Conservation (phyloP, 108 stramenopile species). For the Discostella stelligeroides region DNA sequence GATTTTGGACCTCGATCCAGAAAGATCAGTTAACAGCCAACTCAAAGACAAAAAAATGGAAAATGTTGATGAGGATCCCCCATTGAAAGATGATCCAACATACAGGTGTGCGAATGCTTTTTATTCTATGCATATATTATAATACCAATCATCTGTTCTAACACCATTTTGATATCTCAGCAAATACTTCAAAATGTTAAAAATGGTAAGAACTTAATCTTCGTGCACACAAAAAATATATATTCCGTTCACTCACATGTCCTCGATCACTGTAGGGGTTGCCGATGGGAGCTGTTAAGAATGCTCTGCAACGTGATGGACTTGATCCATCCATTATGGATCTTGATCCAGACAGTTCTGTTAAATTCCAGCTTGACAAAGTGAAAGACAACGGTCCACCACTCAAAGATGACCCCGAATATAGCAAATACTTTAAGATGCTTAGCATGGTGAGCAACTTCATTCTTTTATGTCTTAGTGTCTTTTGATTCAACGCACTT, state of each 20-base stretch:
- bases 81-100: conserved; percentile 71
- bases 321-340: conserved; percentile 75
- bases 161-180: background rate
- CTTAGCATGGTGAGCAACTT: conserved; percentile 47
- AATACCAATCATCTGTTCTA: background rate
- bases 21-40: conserved; percentile 58
- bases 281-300: conserved; percentile 30
- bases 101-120: conserved; percentile 18
- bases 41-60: conserved; percentile 10
- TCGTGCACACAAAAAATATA: no score
- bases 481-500: background rate
- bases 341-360: conserved; percentile 62
- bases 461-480: background rate
- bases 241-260: background rate
- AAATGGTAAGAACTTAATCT: conserved; percentile 28
- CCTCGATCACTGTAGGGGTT: conserved; percentile 2
- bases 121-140: no score
- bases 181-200: conserved; percentile 71
- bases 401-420: conserved; percentile 80
- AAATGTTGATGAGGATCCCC: conserved; percentile 36
- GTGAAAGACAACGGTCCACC: conserved; percentile 52
- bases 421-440: conserved; percentile 83
- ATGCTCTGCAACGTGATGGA: conserved; percentile 71
- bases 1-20: conserved; percentile 70
- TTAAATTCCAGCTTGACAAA: conserved; percentile 26